Percentiles rank a stretch among this genome's conserved stretches.
Conservation (phyloP, 305 asterid genomes). For the Petunia hybrid region DNA sequence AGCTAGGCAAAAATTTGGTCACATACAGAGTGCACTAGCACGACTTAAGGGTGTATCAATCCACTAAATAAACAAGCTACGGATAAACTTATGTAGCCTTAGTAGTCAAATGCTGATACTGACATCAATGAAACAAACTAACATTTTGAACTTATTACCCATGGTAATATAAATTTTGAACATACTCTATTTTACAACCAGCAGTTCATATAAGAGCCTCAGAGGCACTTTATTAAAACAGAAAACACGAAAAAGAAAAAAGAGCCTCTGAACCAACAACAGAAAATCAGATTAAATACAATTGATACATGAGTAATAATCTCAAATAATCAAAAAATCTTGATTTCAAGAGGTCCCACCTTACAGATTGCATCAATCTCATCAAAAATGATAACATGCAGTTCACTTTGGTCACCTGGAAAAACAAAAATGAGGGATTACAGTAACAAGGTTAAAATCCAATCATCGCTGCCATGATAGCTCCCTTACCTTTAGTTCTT, state of each 20-base stretch:
- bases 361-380: slow-evolving; percentile 99
- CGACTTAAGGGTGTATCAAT: not conserved
- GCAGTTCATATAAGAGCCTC: not conserved
- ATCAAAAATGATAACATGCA: slow-evolving; percentile 98
- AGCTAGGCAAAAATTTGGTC: not conserved
- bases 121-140: not conserved
- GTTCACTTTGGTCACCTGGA: slow-evolving; percentile 98
- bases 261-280: not conserved
- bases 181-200: not conserved
- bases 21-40: not conserved
- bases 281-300: not conserved
- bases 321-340: not conserved
- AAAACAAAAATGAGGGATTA: not conserved
- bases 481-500: slow-evolving; percentile 73
- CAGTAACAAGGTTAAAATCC: slow-evolving; percentile 4
- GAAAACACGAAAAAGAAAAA: too few species aligned
- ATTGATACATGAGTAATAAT: not conserved
- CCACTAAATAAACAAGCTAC: too few species aligned
- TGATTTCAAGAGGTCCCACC: slow-evolving; percentile 53
- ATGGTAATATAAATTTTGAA: not conserved
- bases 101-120: too few species aligned
- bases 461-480: slow-evolving; percentile 33
- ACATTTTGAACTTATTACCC: not conserved
- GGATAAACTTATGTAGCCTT: too few species aligned
- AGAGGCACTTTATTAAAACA: not conserved